phyloP scores from a whole-genome alignment of 2,329 filamentous ascomycete genomes.

The Colletotrichum horii region DNA sequence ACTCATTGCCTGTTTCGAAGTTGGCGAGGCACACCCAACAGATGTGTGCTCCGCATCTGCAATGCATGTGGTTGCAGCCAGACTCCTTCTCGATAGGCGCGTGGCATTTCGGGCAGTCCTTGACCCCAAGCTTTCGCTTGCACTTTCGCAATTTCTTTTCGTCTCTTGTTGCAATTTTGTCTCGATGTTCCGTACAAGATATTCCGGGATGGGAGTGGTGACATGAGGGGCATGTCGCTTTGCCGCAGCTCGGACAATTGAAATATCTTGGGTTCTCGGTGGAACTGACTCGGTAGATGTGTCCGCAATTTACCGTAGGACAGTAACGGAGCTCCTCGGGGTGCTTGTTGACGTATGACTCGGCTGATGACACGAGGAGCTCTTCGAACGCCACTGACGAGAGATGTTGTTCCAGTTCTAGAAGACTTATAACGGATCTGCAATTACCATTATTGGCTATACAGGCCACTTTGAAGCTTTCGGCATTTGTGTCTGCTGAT shows the following conservation, averaged over 20 bases:
- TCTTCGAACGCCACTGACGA: constrained; percentile 37
- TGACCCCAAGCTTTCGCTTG: constrained; percentile 40
- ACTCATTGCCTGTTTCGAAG: constrained; percentile 28
- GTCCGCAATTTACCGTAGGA: constrained; percentile 46
- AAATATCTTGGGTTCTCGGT: constrained; percentile 9
- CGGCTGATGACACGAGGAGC: constrained; percentile 41
- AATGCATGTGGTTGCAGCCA: constrained; percentile 54
- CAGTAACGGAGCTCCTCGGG: constrained; percentile 41
- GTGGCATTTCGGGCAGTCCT: constrained; percentile 45
- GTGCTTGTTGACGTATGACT: constrained; percentile 35
- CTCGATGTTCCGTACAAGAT: constrained; percentile 38
- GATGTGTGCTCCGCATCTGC: constrained; percentile 47
- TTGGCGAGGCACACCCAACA: constrained; percentile 51
- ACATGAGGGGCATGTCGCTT: constrained; percentile 39
- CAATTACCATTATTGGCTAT: constrained; percentile 30
- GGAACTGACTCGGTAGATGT: constrained; percentile 39
- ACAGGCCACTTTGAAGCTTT: constrained; percentile 26
- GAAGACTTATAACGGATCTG: constrained; percentile 26
- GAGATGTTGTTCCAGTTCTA: constrained; percentile 32
- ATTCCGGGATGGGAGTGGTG: constrained; percentile 34
- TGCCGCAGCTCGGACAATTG: constrained; percentile 42
- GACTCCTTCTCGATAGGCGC: constrained; percentile 45
- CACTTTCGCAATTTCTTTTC: constrained; percentile 27
- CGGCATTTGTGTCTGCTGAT: not conserved
- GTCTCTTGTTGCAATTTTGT: constrained; percentile 27